Percentiles rank a stretch among this genome's conserved stretches.
phyloP scores from a whole-genome alignment of 2,329 filamentous ascomycete genomes.

The Penicillium sp. region DNA sequence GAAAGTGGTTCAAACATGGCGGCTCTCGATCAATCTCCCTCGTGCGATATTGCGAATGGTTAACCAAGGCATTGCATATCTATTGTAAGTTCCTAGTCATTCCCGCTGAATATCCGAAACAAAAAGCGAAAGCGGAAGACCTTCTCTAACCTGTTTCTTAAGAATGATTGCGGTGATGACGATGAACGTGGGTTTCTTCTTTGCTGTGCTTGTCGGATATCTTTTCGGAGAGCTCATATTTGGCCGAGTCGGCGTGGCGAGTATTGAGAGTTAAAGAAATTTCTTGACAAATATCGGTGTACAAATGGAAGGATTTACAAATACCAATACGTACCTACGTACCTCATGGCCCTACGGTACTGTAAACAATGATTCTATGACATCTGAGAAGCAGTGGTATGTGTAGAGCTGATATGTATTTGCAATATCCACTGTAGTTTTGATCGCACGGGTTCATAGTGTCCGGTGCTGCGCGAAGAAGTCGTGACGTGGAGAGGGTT shows the following conservation, averaged over 20 bases:
- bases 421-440: too few species aligned
- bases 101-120: not conserved
- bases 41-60: constrained; percentile 5
- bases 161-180: constrained; percentile 14
- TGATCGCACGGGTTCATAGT: too few species aligned
- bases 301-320: too few species aligned
- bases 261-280: not conserved
- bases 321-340: too few species aligned
- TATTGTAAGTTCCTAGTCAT: constrained; percentile 1
- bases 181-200: constrained; percentile 11
- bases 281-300: not conserved
- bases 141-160: not conserved
- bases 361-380: too few species aligned
- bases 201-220: constrained; percentile 9
- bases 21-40: constrained; percentile 8
- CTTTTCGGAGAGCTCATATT: constrained; percentile 8
- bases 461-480: too few species aligned
- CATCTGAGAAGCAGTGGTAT: too few species aligned
- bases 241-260: not conserved
- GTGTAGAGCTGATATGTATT: too few species aligned
- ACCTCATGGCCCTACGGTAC: too few species aligned
- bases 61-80: constrained; percentile 8
- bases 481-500: too few species aligned
- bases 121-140: too few species aligned
- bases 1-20: constrained; percentile 1